Evolutionary conservation across 345 rosid species (phyloP).

Genomic region (Euphorbia pulcherrima): DNA sequence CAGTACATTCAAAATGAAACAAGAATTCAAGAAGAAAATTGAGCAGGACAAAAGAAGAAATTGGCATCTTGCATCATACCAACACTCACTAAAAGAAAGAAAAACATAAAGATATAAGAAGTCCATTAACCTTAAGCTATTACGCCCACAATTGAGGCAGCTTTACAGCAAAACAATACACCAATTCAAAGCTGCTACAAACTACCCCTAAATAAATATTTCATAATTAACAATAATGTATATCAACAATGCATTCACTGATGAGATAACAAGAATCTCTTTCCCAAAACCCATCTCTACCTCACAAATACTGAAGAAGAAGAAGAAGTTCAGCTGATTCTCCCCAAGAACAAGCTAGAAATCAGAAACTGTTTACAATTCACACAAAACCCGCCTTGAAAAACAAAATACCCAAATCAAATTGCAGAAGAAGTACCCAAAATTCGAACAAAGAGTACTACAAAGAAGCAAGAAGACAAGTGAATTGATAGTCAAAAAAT

Average conservation of each 20-base stretch:
- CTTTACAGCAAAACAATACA: conserved; percentile 4
- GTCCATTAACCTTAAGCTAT: conserved; percentile 17
- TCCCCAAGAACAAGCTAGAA: background rate
- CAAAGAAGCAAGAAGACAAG: background rate
- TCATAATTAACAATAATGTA: conserved; percentile 15
- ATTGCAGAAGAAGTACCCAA: background rate
- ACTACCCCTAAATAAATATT: conserved; percentile 4
- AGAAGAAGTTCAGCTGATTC: background rate
- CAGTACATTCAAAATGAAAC: conserved; percentile 2
- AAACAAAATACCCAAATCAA: conserved; percentile 17
- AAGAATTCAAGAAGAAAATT: conserved; percentile 6
- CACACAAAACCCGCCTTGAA: conserved; percentile 7
- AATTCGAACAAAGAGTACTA: background rate
- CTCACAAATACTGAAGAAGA: background rate
- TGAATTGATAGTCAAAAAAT: background rate
- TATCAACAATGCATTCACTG: conserved; percentile 1
- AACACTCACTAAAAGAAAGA: background rate
- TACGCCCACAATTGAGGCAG: conserved; percentile 17
- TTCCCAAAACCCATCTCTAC: conserved; percentile 9
- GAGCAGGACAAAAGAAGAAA: background rate
- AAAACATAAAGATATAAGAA: conserved; percentile 4
- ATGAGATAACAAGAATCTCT: background rate
- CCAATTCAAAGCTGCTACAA: background rate
- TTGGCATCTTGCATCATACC: background rate
- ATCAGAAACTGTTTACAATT: background rate